A percentile compares a stretch with the other conserved stretches of the same genome.
Conservation (phyloP, 2,329 filamentous ascomycete species). For the Scleromitrula shiraiana region DNA sequence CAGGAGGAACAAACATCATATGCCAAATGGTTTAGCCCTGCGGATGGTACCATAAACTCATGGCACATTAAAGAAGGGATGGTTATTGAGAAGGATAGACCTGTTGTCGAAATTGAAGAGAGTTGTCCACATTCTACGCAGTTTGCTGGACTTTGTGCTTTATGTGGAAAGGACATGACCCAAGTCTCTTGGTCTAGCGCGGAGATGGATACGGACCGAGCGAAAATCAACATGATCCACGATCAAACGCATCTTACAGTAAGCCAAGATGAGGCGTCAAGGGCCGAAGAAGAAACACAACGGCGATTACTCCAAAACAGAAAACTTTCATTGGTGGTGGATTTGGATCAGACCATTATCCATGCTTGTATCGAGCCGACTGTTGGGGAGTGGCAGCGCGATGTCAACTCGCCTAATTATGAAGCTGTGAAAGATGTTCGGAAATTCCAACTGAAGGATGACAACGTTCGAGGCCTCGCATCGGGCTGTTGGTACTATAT, state of each 20-base stretch:
- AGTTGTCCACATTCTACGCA: constrained; percentile 86
- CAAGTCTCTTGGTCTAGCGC: constrained; percentile 79
- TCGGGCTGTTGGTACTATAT: constrained; percentile 94
- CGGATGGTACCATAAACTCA: constrained; percentile 67
- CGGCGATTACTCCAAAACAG: constrained; percentile 68
- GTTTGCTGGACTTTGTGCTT: constrained; percentile 80
- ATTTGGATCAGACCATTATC: constrained; percentile 97
- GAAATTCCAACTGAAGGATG: constrained; percentile 82
- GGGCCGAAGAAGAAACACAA: constrained; percentile 80
- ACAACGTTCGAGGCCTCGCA: constrained; percentile 61
- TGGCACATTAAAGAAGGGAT: constrained; percentile 69
- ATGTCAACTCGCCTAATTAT: constrained; percentile 83
- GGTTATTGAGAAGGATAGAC: constrained; percentile 49
- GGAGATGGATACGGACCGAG: constrained; percentile 70
- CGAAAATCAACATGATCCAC: constrained; percentile 91
- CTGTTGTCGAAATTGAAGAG: constrained; percentile 74
- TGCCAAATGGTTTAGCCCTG: constrained; percentile 73
- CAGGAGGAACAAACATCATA: constrained; percentile 62
- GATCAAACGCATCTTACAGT: constrained; percentile 83
- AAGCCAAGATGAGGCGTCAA: constrained; percentile 70
- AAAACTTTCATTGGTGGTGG: constrained; percentile 89
- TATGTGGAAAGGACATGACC: constrained; percentile 96
- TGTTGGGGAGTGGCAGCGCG: constrained; percentile 88
- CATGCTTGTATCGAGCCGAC: constrained; percentile 97
- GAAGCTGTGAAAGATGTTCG: constrained; percentile 82